These are phyloP conservation scores for Chrysochromulina tobinii DNA, from an alignment of 78 protist species.

Conservation along the genomic window DNA sequence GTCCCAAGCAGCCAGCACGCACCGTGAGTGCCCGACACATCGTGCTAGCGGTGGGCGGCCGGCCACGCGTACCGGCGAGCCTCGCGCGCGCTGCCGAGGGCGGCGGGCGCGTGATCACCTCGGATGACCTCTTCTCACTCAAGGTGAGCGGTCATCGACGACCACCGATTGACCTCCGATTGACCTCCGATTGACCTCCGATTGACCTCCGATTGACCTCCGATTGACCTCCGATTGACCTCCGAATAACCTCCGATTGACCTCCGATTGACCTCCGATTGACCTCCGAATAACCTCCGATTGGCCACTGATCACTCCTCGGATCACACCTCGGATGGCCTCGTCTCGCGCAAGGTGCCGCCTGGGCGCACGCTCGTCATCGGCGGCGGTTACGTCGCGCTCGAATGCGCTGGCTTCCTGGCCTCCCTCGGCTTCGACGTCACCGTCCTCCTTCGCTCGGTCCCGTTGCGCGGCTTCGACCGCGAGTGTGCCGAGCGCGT, in stretches of 20 bases:
- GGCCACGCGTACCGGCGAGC: conserved; percentile 53
- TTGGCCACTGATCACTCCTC: too few species aligned
- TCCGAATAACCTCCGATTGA: too few species aligned
- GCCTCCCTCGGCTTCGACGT: conserved; percentile 37
- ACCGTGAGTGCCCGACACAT: background rate
- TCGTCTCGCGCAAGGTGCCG: background rate
- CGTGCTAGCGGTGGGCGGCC: conserved; percentile 88
- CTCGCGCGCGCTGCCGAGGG: background rate
- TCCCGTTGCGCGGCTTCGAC: conserved; percentile 88
- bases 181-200: too few species aligned
- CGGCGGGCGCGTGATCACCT: background rate
- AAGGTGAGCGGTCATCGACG: too few species aligned
- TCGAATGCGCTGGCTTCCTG: conserved; percentile 91
- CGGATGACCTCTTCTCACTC: background rate
- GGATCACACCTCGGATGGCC: background rate
- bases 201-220: too few species aligned
- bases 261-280: too few species aligned
- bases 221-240: too few species aligned
- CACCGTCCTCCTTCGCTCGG: conserved; percentile 66
- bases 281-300: too few species aligned
- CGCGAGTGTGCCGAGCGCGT: background rate
- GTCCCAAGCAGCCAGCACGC: background rate
- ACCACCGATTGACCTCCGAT: too few species aligned
- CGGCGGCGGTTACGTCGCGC: conserved; percentile 89
- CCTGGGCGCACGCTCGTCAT: conserved; percentile 81